Evolutionary conservation across 495 filamentous ascomycete genomes (phyloP).

Genomic region (Recurvomyces mirabilis): DNA sequence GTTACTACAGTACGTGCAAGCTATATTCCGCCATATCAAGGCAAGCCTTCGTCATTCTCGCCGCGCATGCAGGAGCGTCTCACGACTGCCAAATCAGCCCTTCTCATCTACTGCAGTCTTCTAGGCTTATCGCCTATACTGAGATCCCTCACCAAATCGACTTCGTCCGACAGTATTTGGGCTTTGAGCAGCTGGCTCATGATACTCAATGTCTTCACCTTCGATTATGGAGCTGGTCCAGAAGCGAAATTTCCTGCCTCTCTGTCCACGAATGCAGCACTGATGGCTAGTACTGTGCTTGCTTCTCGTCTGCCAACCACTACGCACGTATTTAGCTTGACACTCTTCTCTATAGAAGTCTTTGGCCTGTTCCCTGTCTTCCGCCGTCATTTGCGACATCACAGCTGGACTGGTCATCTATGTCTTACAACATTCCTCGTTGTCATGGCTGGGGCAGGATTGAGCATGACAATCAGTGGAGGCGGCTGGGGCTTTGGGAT

Average conservation of each 20-base stretch:
- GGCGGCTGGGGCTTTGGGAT: constrained; percentile 66
- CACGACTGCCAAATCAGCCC: constrained; percentile 72
- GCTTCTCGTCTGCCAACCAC: constrained; percentile 79
- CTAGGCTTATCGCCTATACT: constrained; percentile 87
- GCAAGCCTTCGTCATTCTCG: constrained; percentile 34
- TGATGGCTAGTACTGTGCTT: constrained; percentile 89
- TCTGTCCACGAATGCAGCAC: constrained; percentile 83
- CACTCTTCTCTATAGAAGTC: constrained; percentile 91
- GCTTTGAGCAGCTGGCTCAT: constrained; percentile 87
- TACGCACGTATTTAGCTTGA: constrained; percentile 88
- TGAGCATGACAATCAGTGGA: constrained; percentile 54
- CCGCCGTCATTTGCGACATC: constrained; percentile 69
- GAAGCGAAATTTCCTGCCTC: constrained; percentile 68
- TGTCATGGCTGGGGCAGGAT: constrained; percentile 61
- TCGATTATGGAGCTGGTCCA: constrained; percentile 74
- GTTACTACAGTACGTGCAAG: too few relatives aligned
- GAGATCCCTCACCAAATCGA: constrained; percentile 85
- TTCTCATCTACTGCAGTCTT: constrained; percentile 84
- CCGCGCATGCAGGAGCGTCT: constrained; percentile 56
- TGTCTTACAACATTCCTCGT: constrained; percentile 68
- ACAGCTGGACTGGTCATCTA: constrained; percentile 75
- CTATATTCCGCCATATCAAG: constrained; percentile 21
- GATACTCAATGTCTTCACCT: constrained; percentile 91
- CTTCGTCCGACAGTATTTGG: constrained; percentile 88
- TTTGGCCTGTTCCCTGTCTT: constrained; percentile 96